phyloP scores from a whole-genome alignment of 208 protist species.

The Crithidia fasciculata region DNA sequence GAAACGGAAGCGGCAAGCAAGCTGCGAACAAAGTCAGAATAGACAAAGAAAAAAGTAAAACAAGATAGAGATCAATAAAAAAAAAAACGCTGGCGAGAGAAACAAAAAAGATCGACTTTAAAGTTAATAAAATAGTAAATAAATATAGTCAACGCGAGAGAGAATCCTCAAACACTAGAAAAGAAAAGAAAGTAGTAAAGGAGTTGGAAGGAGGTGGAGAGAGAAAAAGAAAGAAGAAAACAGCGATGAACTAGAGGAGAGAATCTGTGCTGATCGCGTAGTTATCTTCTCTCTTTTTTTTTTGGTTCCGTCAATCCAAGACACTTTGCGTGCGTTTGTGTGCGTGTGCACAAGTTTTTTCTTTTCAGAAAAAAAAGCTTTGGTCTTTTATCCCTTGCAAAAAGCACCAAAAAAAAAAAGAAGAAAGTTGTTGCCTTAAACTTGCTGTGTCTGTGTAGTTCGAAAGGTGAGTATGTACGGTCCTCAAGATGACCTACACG shows the following conservation, averaged over 20 bases:
- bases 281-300: too few relatives aligned
- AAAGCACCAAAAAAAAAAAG: conserved; percentile 10
- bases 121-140: neutral
- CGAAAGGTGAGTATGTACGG: too few relatives aligned
- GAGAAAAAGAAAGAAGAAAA: conserved; percentile 10
- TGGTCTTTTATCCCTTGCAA: too few relatives aligned
- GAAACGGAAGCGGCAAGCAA: neutral
- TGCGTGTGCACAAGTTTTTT: too few relatives aligned
- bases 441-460: too few relatives aligned
- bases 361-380: too few relatives aligned
- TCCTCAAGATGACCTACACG: too few relatives aligned
- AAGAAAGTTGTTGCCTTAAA: neutral
- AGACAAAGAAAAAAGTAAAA: conserved; percentile 5
- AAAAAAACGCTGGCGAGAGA: neutral
- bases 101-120: conserved; percentile 3
- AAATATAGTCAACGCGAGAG: neutral
- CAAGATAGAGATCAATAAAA: conserved; percentile 15
- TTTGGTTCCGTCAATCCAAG: too few relatives aligned
- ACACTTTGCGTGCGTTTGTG: too few relatives aligned
- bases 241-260: too few relatives aligned
- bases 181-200: neutral
- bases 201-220: neutral
- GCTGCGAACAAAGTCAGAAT: neutral
- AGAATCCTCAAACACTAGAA: neutral
- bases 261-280: too few relatives aligned